phyloP scores from a whole-genome alignment of 73 alveolate genomes.

The Tetrahymena malaccensis region DNA sequence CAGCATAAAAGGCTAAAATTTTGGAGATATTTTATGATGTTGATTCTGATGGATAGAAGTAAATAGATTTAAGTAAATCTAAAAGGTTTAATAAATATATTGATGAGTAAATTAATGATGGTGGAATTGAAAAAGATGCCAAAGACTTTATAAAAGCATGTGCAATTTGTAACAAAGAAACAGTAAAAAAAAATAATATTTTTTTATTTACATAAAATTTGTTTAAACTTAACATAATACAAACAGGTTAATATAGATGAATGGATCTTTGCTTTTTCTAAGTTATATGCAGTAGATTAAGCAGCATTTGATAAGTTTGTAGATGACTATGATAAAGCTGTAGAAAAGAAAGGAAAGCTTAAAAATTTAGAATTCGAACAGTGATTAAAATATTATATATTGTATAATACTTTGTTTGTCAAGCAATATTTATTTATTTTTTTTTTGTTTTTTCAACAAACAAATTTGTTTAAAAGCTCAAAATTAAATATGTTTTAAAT shows the following conservation, averaged over 20 bases:
- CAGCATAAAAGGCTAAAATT: not conserved
- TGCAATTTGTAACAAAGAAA: constrained; percentile 23
- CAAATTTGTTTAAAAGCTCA: no score
- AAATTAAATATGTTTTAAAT: no score
- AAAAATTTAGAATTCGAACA: constrained; percentile 1
- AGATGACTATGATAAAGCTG: constrained; percentile 22
- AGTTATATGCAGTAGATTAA: constrained; percentile 16
- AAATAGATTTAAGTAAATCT: constrained; percentile 8
- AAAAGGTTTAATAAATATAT: constrained; percentile 18
- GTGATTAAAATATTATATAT: not conserved
- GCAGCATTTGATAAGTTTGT: constrained; percentile 20
- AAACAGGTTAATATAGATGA: constrained; percentile 25
- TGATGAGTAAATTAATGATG: constrained; percentile 5
- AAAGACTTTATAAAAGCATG: constrained; percentile 22
- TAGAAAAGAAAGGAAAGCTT: constrained; percentile 12
- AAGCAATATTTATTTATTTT: not conserved
- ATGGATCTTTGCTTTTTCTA: constrained; percentile 28
- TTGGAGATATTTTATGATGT: constrained; percentile 16
- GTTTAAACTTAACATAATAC: not conserved
- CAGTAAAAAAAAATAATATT: not conserved
- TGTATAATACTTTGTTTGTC: not conserved
- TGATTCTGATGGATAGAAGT: constrained; percentile 15
- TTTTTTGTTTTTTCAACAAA: not conserved
- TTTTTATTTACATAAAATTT: no score
- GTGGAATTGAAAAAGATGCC: constrained; percentile 25